Evolutionary conservation across 441 rosid species (phyloP), one percentile per base, ranked within the genome.

Genomic region (Aleurites moluccanus): DNA sequence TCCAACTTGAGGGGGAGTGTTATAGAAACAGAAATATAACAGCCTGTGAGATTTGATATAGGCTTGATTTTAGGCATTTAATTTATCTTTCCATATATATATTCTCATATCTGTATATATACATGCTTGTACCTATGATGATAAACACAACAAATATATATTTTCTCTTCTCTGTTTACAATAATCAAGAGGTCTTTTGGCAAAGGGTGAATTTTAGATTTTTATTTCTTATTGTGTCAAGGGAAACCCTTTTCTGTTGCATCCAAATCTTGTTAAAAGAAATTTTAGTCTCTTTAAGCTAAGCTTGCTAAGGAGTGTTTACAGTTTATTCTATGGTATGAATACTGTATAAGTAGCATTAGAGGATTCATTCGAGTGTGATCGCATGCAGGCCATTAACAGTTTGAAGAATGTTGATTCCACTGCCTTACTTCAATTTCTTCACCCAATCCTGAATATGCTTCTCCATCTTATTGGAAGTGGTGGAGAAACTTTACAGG

Each of bases 401-500:
- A 92, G 99, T 89, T 86, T 96, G 86, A 94, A 96, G 91, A 92
- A 96, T 72, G 99, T 92, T 70, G 98, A 96, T 77, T 94, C 99
- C 73, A 90, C 98, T 73, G 98, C 97, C 75, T 83, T 96, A 87
- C 99, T 96, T 83, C 99, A 96, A 89, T 96, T 96, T 88, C 98
- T 96, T 75, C 96, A 96, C 80, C 98, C 98, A 62, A 85, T 94
- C 82, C 84, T 96, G 75, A 96, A 94, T 82, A 92, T 96, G 99
- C 97, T 96, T 83, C 97, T 96, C 75, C 97, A 94, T 89, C 98
- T 96, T 74, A 96, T 96, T 73, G 97, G 99, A 76, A 96, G 93
- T 85, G 99, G 99, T 81, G 99, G 99, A 84, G 99, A 96, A 89
- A 94, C 99, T 67, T 94, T 96, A 68, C 99, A 96, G 99, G 98